Evolutionary conservation across 805 yeast genomes (phyloP).

Genomic region (Hanseniaspora valbyensis): DNA sequence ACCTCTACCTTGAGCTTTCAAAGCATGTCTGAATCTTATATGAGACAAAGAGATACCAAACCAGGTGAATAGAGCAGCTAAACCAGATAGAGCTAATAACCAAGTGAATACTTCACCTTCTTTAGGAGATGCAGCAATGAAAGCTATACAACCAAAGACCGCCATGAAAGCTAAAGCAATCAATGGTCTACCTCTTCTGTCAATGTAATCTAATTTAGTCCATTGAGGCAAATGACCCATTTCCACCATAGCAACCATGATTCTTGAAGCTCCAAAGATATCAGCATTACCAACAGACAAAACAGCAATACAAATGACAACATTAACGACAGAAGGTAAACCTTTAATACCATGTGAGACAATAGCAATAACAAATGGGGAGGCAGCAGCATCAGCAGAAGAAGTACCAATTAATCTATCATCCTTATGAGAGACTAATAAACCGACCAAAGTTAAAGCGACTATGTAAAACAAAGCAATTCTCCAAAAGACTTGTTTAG

Average conservation of each 20-base stretch:
- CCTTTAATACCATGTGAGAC: conserved; percentile 52
- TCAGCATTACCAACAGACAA: conserved; percentile 64
- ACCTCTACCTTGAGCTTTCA: conserved; percentile 55
- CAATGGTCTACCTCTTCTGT: conserved; percentile 57
- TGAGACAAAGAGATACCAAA: conserved; percentile 48
- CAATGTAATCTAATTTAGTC: conserved; percentile 46
- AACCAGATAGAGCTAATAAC: conserved; percentile 54
- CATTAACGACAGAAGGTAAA: conserved; percentile 55
- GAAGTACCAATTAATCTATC: conserved; percentile 37
- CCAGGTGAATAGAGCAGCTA: conserved; percentile 56
- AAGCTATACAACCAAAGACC: conserved; percentile 46
- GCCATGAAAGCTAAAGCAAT: conserved; percentile 43
- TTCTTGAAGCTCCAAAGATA: conserved; percentile 59
- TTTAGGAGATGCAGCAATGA: conserved; percentile 44
- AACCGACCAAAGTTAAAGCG: conserved; percentile 36
- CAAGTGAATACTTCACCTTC: conserved; percentile 50
- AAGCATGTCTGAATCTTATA: conserved; percentile 52
- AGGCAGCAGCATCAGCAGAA: conserved; percentile 51
- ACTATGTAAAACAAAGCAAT: conserved; percentile 39
- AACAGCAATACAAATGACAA: conserved; percentile 54
- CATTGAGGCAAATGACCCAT: conserved; percentile 50
- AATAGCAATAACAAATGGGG: conserved; percentile 71
- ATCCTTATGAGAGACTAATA: conserved; percentile 39
- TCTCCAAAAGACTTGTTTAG: conserved; percentile 50
- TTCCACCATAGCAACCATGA: conserved; percentile 50